A percentile compares a stretch with the other conserved stretches of the same genome.
Evolutionary conservation across 257 asterid species (phyloP).

Genomic region (Solanum corneliomulleri): DNA sequence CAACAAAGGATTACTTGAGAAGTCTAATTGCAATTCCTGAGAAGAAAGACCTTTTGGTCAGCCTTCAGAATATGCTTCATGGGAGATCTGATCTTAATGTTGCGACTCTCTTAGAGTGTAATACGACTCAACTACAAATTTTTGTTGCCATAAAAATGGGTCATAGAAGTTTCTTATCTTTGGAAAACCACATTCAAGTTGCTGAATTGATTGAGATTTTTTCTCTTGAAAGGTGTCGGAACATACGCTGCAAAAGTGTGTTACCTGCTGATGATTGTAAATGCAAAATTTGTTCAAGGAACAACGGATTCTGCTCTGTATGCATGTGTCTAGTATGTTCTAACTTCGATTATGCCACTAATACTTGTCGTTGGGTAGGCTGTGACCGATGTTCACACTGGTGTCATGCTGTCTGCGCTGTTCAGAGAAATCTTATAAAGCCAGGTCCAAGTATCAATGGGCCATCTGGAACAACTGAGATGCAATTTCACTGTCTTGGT

Average conservation of each 20-base stretch:
- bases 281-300: conserved; percentile 71
- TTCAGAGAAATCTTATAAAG: conserved; percentile 53
- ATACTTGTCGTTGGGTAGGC: conserved; percentile 96
- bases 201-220: conserved; percentile 65
- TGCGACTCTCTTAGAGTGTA: conserved; percentile 69
- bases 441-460: conserved; percentile 65
- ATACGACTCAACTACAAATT: conserved; percentile 60
- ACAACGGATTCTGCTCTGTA: conserved; percentile 80
- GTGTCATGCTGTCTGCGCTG: conserved; percentile 86
- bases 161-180: conserved; percentile 37
- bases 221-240: conserved; percentile 71
- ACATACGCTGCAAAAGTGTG: conserved; percentile 51
- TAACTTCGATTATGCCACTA: conserved; percentile 70
- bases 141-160: conserved; percentile 70
- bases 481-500: conserved; percentile 83
- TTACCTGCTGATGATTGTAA: conserved; percentile 82
- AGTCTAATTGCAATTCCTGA: conserved; percentile 32
- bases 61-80: conserved; percentile 60
- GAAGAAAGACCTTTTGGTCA: conserved; percentile 40
- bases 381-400: conserved; percentile 84
- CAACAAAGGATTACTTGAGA: conserved; percentile 55
- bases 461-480: conserved; percentile 57
- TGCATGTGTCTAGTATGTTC: conserved; percentile 94
- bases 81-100: conserved; percentile 65
- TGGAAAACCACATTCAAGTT: conserved; percentile 27